Evolutionary conservation across 208 protist species (phyloP).

Genomic region (Angomonas ambiguus): DNA sequence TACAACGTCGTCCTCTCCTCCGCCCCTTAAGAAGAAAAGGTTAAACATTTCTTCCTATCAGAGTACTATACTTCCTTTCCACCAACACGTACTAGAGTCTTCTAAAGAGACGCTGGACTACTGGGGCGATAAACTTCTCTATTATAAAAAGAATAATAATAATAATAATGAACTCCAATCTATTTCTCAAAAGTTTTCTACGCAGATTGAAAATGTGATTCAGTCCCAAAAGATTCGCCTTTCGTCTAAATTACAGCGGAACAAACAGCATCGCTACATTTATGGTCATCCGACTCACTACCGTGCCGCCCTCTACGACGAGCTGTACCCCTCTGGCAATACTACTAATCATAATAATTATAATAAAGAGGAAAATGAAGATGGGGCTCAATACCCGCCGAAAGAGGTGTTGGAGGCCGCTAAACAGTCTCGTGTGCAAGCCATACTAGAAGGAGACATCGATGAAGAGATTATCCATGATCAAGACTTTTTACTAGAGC

Average conservation of each 20-base stretch:
- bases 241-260: constrained; percentile 64
- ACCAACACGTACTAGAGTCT: constrained; percentile 12
- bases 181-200: constrained; percentile 64
- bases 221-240: constrained; percentile 47
- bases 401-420: constrained; percentile 16
- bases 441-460: constrained; percentile 70
- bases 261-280: constrained; percentile 56
- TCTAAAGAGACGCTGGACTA: constrained; percentile 54
- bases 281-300: constrained; percentile 71
- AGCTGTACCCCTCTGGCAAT: too few species aligned
- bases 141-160: not conserved
- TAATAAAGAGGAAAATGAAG: constrained; percentile 8
- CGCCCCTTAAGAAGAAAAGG: too few species aligned
- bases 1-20: too few species aligned
- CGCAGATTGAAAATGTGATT: constrained; percentile 74
- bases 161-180: constrained; percentile 49
- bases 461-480: constrained; percentile 83
- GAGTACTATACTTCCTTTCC: too few species aligned
- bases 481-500: constrained; percentile 71
- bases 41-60: too few species aligned
- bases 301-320: constrained; percentile 17
- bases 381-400: not conserved
- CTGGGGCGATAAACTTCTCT: constrained; percentile 69
- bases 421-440: constrained; percentile 51
- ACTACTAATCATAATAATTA: constrained; percentile 17